Base-by-base conservation (phyloP, 148 eudicot genomes). In the Polygonum maritimum region DNA sequence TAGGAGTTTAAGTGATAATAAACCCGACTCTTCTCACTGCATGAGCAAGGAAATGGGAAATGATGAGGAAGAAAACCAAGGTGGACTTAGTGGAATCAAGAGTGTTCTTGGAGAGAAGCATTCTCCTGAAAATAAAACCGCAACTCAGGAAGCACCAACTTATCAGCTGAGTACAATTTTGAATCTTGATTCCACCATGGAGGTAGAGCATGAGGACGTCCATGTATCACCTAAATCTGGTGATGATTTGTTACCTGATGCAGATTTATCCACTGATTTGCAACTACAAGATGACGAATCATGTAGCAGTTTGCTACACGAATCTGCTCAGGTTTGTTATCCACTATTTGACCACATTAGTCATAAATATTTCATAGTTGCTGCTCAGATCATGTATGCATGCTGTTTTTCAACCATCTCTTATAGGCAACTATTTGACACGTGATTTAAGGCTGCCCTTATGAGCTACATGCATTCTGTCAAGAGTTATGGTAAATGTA, bases 61-160 rank as follows among this genome's bases (percentile, higher is more conserved):
- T 79, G 70, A 39, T 3, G 45, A 67, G 45, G 45, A 67, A 87
- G 84, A 57, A 57, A 74, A 69, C 81, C 74, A 22, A 74, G 60
- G 44, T 80, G 81, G 57, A 71, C 63, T 78, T 71, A 36, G 69
- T 71, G 78, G 74, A 78, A 60, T 63, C 79, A 74, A 49, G 71
- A 40, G 52, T 75, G 67, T 21, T 49, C 75, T 83, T 80, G 31
- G 81, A 76, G 77, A 74, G 75, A 35, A 36, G 71, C 85, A 78
- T 73, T 74, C 81, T 36, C 74, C 82, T 51, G 87, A 85, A 35
- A 76, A 81, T 40, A 83, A 87, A 76, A 48, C 72, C 15, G 71
- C 78, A 22, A 79, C 82, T 76, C 48, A 76, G 57, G 86, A 79
- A 81, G 71, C 48, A 45, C 71, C 78, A 18, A 78, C 79, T 13